Base-by-base conservation (phyloP, 306 rosid genomes). In the Malus asiatica region DNA sequence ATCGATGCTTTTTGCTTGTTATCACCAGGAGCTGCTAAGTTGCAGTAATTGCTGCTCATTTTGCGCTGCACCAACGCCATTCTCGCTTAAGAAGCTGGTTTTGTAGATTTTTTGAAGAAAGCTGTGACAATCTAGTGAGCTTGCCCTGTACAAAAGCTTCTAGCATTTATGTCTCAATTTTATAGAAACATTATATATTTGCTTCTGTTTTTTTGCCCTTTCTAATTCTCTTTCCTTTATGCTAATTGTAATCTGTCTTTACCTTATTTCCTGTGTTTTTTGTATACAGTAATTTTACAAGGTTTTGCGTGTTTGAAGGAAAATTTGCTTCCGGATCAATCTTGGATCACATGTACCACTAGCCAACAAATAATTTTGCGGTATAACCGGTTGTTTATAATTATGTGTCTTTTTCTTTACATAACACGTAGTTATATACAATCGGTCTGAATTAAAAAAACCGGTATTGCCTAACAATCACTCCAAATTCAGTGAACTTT, bases 21-120 rank as follows among this genome's bases (percentile, higher is more conserved):
- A 68, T 58, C 66, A 48, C 79, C 71, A 72, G 25, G 74, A 63
- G 80, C 73, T 76, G 80, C 80, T 48, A 76, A 44, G 75, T 82
- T 65, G 93, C 83, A 78, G 91, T 68, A 61, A 61, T 65, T 57
- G 74, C 82, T 82, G 87, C 87, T 67, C 32, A 46, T 55, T 76
- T 74, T 68, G 68, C 12, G 45, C 58, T 48, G 48, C 60, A 25
- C 69, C 42, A 61, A 65, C 60, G 15, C 73, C 42, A 52, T 72
- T 33, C 66, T 60, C 73, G 48, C 66, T 52, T 40, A 73, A 70
- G 66, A 67, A 61, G 78, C 75, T 69, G 62, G 71, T 77, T 68
- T 72, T 77, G 79, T 77, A 76, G 87, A 55, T 68, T 76, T 76
- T 51, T 76, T 67, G 76, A 69, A 76, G 84, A 79, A 59, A 74